A percentile compares a stretch with the other conserved stretches of the same genome.
phyloP scores from a whole-genome alignment of 139 green algal species.

The Parachlorella kessleri region DNA sequence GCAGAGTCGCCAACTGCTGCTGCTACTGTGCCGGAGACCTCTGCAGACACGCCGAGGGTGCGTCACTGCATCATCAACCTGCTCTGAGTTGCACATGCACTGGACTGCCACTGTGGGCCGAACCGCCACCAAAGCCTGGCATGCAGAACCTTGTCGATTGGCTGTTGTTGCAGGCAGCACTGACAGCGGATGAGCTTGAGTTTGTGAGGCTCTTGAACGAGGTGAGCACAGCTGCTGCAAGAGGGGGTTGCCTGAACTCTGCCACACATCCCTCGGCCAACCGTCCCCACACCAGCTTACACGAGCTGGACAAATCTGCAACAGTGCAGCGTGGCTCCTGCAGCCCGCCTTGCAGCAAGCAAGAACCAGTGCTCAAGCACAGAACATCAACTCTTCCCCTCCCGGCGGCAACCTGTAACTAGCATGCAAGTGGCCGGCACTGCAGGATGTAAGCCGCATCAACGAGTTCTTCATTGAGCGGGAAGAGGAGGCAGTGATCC shows the following conservation, averaged over 20 bases:
- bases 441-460: constrained; percentile 44
- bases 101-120: background rate
- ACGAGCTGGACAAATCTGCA: no score
- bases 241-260: background rate
- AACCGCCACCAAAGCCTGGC: background rate
- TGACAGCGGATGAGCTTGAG: constrained; percentile 14
- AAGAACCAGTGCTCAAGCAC: no score
- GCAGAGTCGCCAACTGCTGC: background rate
- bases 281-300: background rate
- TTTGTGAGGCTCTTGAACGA: constrained; percentile 57
- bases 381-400: no score
- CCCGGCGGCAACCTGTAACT: no score
- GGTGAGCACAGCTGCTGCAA: constrained; percentile 22
- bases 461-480: constrained; percentile 79
- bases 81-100: background rate
- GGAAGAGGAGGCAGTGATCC: constrained; percentile 85
- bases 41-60: background rate
- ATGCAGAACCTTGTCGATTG: background rate
- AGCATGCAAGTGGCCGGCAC: background rate
- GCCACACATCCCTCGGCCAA: background rate
- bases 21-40: background rate
- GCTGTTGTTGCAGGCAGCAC: background rate
- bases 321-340: no score
- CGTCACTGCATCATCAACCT: no score
- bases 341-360: no score